Base-by-base conservation (phyloP, 75 land plant species). In the Azolla pinnata region DNA sequence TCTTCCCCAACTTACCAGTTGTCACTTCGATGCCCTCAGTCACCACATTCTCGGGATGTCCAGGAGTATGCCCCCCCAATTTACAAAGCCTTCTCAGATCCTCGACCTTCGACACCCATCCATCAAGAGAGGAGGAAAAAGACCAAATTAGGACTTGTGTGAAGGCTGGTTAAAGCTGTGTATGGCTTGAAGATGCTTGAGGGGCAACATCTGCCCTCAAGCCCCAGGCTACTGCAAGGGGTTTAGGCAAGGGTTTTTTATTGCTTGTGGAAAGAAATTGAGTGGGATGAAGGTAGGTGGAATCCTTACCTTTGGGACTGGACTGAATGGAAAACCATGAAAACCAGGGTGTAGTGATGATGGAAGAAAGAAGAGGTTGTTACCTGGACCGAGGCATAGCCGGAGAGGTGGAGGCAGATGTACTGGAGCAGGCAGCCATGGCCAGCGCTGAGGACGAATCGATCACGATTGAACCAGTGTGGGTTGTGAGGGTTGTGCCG, bases 351-450 rank as follows among this genome's bases (percentile, higher is more conserved):
- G n/a, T n/a, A n/a, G n/a, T n/a, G n/a, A n/a, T n/a, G n/a, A n/a
- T n/a, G n/a, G n/a, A n/a, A 56, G 9, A 33, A n/a, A 32, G 34
- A 58, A 33, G n/a, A 58, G 8, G 1, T 23, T 10, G 4, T 53
- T 57, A 82, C 86, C 83, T 83, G 79, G 55, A 83, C 70, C 24
- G 83, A 83, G 5, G 75, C 55, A 63, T 76, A 83, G 31, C 87
- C 87, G 19, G 87, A 73, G 40, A 83, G 81, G 40, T 83, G 87
- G 34, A 83, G 59, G 44, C 74, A 73, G n/a, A 83, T 67, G 66
- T 83, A 83, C 75, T 80, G 87, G 56, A 83, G 78, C 31, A 83
- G 66, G 30, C 83, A 80, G 1, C 83, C 87, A 66, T 83, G 87
- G 19, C 87, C 83, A n/a, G 81, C 75, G 44, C 87, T 83, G 23